Base-by-base conservation (phyloP, 2,329 filamentous ascomycete genomes). In the Sporothrix euskadiensis region DNA sequence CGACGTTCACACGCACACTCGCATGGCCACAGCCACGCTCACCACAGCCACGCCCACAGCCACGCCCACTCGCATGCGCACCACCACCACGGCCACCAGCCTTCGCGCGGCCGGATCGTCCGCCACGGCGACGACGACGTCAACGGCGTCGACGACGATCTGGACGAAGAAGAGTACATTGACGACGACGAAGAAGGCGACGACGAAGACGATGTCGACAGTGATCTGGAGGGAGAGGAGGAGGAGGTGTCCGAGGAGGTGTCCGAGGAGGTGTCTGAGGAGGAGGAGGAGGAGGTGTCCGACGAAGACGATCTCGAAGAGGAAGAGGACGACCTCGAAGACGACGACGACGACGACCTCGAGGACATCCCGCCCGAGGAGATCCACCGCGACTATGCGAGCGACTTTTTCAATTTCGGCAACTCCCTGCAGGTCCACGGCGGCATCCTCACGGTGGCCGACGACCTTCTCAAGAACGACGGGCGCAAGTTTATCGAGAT, bases 401-500 rank as follows among this genome's bases (percentile, higher is more conserved):
- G 89, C 74, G 95, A 98, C 83, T 97, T 98, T 83, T 94, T 98
- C 85, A 95, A 94, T 78, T 99, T 99, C 85, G 96, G 96, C 77
- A 97, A 97, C 81, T 98, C 94, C 85, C 87, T 99, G 77, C 97
- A 95, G 79, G 96, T 98, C 78, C 96, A 98, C 84, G 89, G 96
- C 86, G 97, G 96, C 81, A 98, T 99, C 83, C 90, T 99, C 81
- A 99, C 96, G 77, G 96, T 99, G 80, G 96, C 96, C 82, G 96
- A 99, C 85, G 96, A 99, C 84, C 87, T 99, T 77, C 88, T 99
- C 76, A 98, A 98, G 83, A 99, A 99, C 83, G 96, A 99, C 83
- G 96, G 96, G 79, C 97, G 97, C 83, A 97, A 97, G 80, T 99
- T 99, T 84, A 99, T 99, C 83, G 96, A 99, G 82, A 99, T 99